Evolutionary conservation across 2,329 filamentous ascomycete genomes (phyloP).

Genomic region (Dactylellina haptotyla): DNA sequence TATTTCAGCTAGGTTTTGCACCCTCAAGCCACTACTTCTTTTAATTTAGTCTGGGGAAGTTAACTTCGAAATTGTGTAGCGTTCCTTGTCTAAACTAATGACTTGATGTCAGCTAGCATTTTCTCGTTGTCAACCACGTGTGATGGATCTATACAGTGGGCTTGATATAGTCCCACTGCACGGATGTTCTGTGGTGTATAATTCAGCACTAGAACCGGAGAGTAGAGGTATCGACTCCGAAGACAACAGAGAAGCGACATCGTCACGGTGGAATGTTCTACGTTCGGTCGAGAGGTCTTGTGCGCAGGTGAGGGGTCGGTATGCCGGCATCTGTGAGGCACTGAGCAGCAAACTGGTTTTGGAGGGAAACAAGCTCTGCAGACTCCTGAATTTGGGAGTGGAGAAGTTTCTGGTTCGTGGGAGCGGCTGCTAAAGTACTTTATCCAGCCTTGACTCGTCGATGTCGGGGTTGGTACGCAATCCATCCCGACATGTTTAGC

Average conservation of each 20-base stretch:
- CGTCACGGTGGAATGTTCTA: conserved; percentile 14
- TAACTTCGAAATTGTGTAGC: background rate
- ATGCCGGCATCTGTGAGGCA: conserved; percentile 32
- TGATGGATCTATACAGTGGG: conserved; percentile 9
- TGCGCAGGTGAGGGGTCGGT: conserved; percentile 16
- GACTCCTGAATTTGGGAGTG: conserved; percentile 5
- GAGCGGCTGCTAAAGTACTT: conserved; percentile 54
- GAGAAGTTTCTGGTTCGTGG: conserved; percentile 26
- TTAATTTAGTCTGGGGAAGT: too few relatives aligned
- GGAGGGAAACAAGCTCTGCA: background rate
- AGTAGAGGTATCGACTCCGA: background rate
- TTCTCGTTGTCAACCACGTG: conserved; percentile 36
- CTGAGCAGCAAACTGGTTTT: background rate
- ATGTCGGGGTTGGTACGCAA: conserved; percentile 50
- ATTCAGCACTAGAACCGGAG: conserved; percentile 11
- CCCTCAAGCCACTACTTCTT: too few relatives aligned
- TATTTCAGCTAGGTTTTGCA: background rate
- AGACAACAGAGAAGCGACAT: background rate
- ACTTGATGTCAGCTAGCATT: too few relatives aligned
- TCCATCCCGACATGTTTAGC: conserved; percentile 50
- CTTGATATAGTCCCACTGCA: conserved; percentile 24
- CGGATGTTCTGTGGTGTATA: conserved; percentile 4
- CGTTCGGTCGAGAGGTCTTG: background rate
- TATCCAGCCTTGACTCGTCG: conserved; percentile 32
- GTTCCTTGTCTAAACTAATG: too few relatives aligned